Percentiles rank a stretch among this genome's conserved stretches.
Evolutionary conservation across 768 basidiomycete genomes (phyloP).

Genomic region (Auricularia heimuer): DNA sequence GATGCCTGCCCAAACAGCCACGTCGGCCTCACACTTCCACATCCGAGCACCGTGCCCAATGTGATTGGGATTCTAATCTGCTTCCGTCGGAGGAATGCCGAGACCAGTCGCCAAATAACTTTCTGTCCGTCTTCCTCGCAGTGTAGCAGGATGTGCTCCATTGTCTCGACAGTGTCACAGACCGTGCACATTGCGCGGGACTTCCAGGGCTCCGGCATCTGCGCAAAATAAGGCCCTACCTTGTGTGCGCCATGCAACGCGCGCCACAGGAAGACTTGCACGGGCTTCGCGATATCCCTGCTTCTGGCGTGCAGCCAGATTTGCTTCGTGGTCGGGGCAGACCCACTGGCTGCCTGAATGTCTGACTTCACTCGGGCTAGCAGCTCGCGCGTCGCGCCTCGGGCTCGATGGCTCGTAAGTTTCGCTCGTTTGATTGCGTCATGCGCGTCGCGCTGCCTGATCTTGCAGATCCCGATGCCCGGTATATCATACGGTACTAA

Average conservation of each 20-base stretch:
- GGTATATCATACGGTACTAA: too few relatives aligned
- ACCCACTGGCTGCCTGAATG: too few relatives aligned
- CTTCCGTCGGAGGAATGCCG: neutral
- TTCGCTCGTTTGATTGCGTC: neutral
- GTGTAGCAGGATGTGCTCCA: neutral
- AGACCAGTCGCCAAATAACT: neutral
- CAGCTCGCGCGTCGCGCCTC: too few relatives aligned
- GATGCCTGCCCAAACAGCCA: too few relatives aligned
- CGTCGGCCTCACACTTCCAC: too few relatives aligned
- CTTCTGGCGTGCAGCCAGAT: too few relatives aligned
- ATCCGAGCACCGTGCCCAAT: neutral
- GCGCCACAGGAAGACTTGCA: neutral
- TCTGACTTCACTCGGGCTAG: neutral
- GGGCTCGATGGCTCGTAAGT: too few relatives aligned
- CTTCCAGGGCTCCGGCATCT: neutral
- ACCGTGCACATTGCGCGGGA: neutral
- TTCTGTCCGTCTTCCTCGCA: neutral
- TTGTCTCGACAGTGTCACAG: neutral
- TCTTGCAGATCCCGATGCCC: neutral
- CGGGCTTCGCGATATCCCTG: too few relatives aligned
- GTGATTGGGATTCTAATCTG: neutral
- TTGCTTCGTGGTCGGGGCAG: too few relatives aligned
- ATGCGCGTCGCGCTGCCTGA: neutral
- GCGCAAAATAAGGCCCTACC: neutral
- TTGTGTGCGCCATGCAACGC: neutral